phyloP scores from a whole-genome alignment of 2,329 filamentous ascomycete genomes.

The Didymellaceae sp. region DNA sequence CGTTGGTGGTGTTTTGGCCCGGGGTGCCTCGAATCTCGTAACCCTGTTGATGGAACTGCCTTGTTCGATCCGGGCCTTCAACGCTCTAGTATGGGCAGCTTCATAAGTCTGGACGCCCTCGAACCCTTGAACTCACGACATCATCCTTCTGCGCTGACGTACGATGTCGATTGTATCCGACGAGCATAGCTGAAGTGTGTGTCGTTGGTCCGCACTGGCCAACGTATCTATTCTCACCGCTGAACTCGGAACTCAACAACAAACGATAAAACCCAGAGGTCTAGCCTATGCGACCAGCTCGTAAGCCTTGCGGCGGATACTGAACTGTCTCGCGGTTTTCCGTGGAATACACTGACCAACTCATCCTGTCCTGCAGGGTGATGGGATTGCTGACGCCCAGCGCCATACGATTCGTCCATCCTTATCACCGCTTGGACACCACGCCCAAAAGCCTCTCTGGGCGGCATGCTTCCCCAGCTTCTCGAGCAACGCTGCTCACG shows the following conservation, averaged over 20 bases:
- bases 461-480: constrained; percentile 13
- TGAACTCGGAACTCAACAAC: no score
- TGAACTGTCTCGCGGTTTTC: constrained; percentile 2
- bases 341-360: constrained; percentile 7
- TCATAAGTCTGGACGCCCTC: background rate
- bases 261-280: no score
- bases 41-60: constrained; percentile 11
- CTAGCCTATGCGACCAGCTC: no score
- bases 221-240: no score
- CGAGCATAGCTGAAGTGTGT: no score
- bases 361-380: constrained; percentile 26
- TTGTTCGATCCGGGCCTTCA: constrained; percentile 7
- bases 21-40: constrained; percentile 6
- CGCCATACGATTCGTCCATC: constrained; percentile 23
- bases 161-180: no score
- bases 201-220: no score
- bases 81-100: no score
- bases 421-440: constrained; percentile 33
- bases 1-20: background rate
- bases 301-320: no score
- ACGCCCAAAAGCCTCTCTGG: constrained; percentile 15
- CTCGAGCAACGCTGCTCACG: background rate
- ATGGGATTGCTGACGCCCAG: constrained; percentile 37
- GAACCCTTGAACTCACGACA: no score
- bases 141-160: no score